These are phyloP conservation scores for Salicornia ramosissima DNA, from an alignment of 148 eudicot species.

Conservation along the genomic window DNA sequence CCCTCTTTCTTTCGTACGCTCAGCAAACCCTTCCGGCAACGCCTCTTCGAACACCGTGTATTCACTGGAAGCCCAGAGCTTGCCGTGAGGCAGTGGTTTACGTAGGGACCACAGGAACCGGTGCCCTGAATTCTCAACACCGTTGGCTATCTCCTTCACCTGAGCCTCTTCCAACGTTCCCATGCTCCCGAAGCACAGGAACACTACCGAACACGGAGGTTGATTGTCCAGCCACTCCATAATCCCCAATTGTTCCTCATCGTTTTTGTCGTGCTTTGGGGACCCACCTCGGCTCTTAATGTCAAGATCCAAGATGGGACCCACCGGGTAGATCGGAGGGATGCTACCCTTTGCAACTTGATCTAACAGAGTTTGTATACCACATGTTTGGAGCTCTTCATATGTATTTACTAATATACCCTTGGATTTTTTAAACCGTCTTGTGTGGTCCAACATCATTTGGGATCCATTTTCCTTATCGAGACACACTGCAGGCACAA, in stretches of 20 bases:
- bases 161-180: conserved; percentile 40
- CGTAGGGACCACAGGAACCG: conserved; percentile 40
- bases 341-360: background rate
- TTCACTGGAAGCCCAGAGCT: background rate
- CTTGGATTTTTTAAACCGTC: conserved; percentile 24
- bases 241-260: conserved; percentile 13
- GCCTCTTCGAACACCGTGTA: conserved; percentile 13
- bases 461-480: conserved; percentile 16
- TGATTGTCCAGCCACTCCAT: conserved; percentile 49
- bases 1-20: conserved; percentile 12
- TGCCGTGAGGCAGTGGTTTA: background rate
- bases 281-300: conserved; percentile 5
- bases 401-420: conserved; percentile 51
- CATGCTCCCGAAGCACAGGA: conserved; percentile 58
- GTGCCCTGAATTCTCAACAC: conserved; percentile 36
- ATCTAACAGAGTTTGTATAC: conserved; percentile 20
- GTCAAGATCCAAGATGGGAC: conserved; percentile 38
- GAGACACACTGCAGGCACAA: conserved; percentile 14
- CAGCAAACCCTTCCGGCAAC: conserved; percentile 31
- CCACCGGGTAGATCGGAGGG: conserved; percentile 46
- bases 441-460: background rate
- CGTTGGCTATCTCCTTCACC: conserved; percentile 48
- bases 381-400: conserved; percentile 28
- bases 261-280: background rate
- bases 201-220: conserved; percentile 42